phyloP scores from a whole-genome alignment of 352 stramenopile genomes.

The Phytophthora nicotianae region DNA sequence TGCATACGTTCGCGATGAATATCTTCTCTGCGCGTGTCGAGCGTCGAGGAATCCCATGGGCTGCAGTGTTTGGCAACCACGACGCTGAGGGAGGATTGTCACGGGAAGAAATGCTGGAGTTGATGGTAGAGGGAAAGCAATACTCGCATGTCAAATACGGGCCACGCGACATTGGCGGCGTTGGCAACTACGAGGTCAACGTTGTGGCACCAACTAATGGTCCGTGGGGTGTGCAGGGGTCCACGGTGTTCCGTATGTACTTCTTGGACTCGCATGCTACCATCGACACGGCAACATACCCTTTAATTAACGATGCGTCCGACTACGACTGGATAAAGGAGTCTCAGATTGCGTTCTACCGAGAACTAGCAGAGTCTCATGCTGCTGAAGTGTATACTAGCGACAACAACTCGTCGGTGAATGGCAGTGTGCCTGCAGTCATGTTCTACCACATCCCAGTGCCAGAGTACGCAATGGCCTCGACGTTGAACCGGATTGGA shows the following conservation, averaged over 20 bases:
- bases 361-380: constrained; percentile 36
- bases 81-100: constrained; percentile 54
- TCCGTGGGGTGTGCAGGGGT: constrained; percentile 38
- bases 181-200: constrained; percentile 70
- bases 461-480: constrained; percentile 46
- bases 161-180: constrained; percentile 48
- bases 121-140: constrained; percentile 39
- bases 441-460: constrained; percentile 77
- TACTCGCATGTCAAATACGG: constrained; percentile 59
- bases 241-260: constrained; percentile 69
- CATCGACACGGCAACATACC: constrained; percentile 37
- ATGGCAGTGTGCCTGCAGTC: constrained; percentile 38
- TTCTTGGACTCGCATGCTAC: constrained; percentile 62
- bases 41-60: constrained; percentile 52
- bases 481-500: constrained; percentile 24
- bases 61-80: constrained; percentile 72
- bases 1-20: constrained; percentile 41
- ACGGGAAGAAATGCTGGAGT: constrained; percentile 46
- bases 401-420: constrained; percentile 15
- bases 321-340: constrained; percentile 59
- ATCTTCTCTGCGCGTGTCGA: constrained; percentile 45
- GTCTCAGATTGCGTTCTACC: constrained; percentile 51
- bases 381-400: constrained; percentile 3
- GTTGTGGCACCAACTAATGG: constrained; percentile 46
- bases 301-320: constrained; percentile 28